Percentiles rank a stretch among this genome's conserved stretches.
Evolutionary conservation across 73 alveolate species (phyloP).

Genomic region (Paramecium sonneborni): DNA sequence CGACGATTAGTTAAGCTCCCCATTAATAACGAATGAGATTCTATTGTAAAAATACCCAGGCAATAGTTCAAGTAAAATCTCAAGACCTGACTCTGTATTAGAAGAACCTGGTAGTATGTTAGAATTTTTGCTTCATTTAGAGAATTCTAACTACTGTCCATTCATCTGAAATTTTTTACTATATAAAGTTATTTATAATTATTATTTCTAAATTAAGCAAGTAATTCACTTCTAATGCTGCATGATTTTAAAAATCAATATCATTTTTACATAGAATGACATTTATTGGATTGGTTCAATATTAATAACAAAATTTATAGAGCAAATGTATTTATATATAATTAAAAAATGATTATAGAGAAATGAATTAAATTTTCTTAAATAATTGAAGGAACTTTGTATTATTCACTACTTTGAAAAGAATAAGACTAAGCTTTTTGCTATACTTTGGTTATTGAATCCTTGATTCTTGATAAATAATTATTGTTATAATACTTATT

Average conservation of each 20-base stretch:
- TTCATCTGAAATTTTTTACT: neutral
- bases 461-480: too few relatives aligned
- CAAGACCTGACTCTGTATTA: neutral
- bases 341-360: too few relatives aligned
- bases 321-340: too few relatives aligned
- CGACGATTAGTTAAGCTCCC: neutral
- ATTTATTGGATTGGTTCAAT: neutral
- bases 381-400: too few relatives aligned
- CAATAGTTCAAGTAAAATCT: neutral
- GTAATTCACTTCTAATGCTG: neutral
- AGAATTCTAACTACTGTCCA: neutral
- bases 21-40: neutral
- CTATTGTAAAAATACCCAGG: neutral
- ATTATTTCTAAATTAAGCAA: neutral
- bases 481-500: neutral
- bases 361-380: too few relatives aligned
- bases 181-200: neutral
- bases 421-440: too few relatives aligned
- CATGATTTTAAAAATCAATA: neutral
- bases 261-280: neutral
- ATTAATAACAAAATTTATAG: too few relatives aligned
- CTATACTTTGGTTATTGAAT: too few relatives aligned
- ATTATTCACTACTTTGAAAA: too few relatives aligned
- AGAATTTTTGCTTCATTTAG: neutral
- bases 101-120: neutral